Evolutionary conservation across 2,329 filamentous ascomycete genomes (phyloP).

Genomic region (Lasiodiplodia sp.): DNA sequence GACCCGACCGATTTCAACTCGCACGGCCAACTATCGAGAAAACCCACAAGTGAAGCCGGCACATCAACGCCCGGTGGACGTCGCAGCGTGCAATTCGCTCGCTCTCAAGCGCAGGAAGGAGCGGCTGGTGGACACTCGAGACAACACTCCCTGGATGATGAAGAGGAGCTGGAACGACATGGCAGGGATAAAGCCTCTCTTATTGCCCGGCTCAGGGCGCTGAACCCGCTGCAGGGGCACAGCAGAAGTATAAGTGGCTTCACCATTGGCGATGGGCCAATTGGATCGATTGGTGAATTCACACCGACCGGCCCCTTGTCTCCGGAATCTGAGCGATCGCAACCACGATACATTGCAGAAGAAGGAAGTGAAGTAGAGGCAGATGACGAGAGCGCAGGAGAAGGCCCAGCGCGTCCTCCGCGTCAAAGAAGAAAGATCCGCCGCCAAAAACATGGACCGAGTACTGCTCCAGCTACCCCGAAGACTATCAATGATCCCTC

Average conservation of each 20-base stretch:
- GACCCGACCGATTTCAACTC: conserved; percentile 28
- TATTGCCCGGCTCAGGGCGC: conserved; percentile 79
- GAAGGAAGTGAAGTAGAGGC: conserved; percentile 75
- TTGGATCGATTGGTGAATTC: conserved; percentile 49
- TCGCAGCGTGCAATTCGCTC: conserved; percentile 79
- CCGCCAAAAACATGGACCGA: conserved; percentile 62
- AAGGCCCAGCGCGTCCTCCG: conserved; percentile 55
- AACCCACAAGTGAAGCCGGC: conserved; percentile 29
- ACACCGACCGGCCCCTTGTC: conserved; percentile 51
- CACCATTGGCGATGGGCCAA: conserved; percentile 48
- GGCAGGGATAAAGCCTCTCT: conserved; percentile 66
- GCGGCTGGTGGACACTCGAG: conserved; percentile 62
- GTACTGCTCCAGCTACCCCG: conserved; percentile 74
- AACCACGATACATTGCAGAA: conserved; percentile 58
- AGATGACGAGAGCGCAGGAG: conserved; percentile 85
- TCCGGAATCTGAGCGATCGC: conserved; percentile 58
- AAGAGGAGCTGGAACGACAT: conserved; percentile 60
- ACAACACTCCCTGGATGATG: conserved; percentile 68
- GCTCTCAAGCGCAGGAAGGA: conserved; percentile 50
- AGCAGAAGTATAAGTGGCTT: conserved; percentile 58
- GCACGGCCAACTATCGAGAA: conserved; percentile 26
- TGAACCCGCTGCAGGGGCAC: conserved; percentile 63
- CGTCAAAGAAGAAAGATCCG: conserved; percentile 69
- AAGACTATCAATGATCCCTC: conserved; percentile 58
- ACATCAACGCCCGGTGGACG: conserved; percentile 55